A percentile compares a stretch with the other conserved stretches of the same genome.
phyloP scores from a whole-genome alignment of 2,329 filamentous ascomycete genomes.

The Taxawa tesnikishii region DNA sequence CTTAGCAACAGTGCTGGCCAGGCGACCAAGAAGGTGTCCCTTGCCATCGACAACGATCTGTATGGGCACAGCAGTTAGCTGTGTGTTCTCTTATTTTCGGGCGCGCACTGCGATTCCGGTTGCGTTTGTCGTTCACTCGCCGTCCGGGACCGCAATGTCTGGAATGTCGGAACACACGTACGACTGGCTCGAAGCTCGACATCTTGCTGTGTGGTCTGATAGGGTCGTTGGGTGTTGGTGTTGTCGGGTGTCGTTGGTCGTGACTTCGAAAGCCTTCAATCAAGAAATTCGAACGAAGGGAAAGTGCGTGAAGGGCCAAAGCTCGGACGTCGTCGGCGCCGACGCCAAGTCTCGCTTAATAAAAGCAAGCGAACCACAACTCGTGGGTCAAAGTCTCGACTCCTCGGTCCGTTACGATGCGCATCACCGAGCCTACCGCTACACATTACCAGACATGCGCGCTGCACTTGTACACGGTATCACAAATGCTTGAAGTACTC shows the following conservation, averaged over 20 bases:
- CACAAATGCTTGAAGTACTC: too few relatives aligned
- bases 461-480: too few relatives aligned
- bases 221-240: conserved; percentile 1
- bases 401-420: too few relatives aligned
- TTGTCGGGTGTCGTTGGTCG: conserved; percentile 4
- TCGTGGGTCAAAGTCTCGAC: too few relatives aligned
- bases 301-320: too few relatives aligned
- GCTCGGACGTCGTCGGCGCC: too few relatives aligned
- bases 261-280: neutral
- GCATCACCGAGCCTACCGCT: too few relatives aligned
- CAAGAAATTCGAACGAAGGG: neutral
- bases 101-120: neutral
- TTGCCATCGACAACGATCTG: conserved; percentile 99
- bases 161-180: conserved; percentile 36
- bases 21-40: conserved; percentile 98
- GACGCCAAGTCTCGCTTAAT: too few relatives aligned
- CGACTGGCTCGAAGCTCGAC: conserved; percentile 53
- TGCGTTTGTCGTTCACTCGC: too few relatives aligned
- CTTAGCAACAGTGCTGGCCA: conserved; percentile 97
- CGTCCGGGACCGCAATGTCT: too few relatives aligned
- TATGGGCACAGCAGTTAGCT: conserved; percentile 7
- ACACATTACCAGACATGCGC: too few relatives aligned
- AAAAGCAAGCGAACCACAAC: too few relatives aligned
- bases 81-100: neutral
- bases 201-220: conserved; percentile 30